Percentiles rank a stretch among this genome's conserved stretches.
Conservation (phyloP, 169 alveolate species). For the Eimeria acervulina region DNA sequence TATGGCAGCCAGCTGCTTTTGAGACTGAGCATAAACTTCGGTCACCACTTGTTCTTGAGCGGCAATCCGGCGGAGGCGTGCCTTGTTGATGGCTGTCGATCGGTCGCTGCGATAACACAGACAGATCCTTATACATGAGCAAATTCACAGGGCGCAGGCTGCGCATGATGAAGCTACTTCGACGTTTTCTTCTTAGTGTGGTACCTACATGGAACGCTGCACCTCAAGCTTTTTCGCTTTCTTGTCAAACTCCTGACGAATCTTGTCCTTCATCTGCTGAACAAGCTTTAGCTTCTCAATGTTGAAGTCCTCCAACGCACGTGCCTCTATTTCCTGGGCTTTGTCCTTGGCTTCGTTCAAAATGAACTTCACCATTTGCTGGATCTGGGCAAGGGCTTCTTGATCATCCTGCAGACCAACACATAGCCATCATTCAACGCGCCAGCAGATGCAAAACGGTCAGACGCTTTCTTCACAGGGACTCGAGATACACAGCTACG, state of each 20-base stretch:
- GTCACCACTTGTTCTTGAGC: slow-evolving; percentile 92
- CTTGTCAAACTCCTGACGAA: slow-evolving; percentile 89
- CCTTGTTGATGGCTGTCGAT: slow-evolving; percentile 93
- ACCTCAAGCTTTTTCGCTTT: slow-evolving; percentile 91
- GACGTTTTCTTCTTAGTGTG: background rate
- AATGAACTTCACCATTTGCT: slow-evolving; percentile 96
- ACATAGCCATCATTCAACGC: background rate
- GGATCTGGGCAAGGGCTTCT: slow-evolving; percentile 96
- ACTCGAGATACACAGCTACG: background rate
- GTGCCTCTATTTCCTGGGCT: slow-evolving; percentile 96
- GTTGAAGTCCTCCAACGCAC: slow-evolving; percentile 95
- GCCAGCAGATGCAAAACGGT: background rate
- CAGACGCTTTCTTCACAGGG: background rate
- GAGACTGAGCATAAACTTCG: slow-evolving; percentile 88
- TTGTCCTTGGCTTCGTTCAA: slow-evolving; percentile 96
- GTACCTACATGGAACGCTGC: slow-evolving; percentile 84
- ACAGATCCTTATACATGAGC: background rate
- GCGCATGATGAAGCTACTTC: background rate
- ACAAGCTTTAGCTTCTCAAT: slow-evolving; percentile 95
- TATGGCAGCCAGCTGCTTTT: slow-evolving; percentile 88
- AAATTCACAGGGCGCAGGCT: background rate
- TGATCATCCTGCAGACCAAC: slow-evolving; percentile 90
- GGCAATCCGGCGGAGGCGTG: slow-evolving; percentile 92
- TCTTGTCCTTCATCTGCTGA: slow-evolving; percentile 95
- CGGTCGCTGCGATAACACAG: slow-evolving; percentile 87